Conservation (phyloP, 768 basidiomycete species). For the Dentipellis fragilis region DNA sequence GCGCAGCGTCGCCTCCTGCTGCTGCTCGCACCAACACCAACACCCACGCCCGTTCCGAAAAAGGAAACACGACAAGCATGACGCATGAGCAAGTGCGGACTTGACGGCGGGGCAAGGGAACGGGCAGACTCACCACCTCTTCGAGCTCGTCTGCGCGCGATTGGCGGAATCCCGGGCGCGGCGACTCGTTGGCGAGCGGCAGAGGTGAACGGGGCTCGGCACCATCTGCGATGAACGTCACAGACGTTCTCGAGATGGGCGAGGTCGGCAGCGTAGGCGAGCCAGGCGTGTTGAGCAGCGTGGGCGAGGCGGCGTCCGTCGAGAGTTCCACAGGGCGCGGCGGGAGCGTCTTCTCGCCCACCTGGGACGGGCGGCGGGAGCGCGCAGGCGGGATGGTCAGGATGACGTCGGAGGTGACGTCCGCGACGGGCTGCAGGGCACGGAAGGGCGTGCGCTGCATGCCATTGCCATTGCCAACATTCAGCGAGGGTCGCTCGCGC, state of each 20-base stretch:
- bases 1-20: constrained; percentile 9
- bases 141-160: constrained; percentile 12
- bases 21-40: not conserved
- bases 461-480: not conserved
- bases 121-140: constrained; percentile 5
- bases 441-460: not conserved
- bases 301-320: not conserved
- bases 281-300: not conserved
- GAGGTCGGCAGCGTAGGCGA: not conserved
- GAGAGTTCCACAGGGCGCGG: too few species aligned
- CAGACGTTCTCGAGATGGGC: not conserved
- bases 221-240: too few species aligned
- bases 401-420: too few species aligned
- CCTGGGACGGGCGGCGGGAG: constrained; percentile 3
- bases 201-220: too few species aligned
- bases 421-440: too few species aligned
- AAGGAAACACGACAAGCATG: not conserved
- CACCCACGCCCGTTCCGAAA: too few species aligned
- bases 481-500: not conserved
- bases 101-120: not conserved
- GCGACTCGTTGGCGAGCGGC: not conserved
- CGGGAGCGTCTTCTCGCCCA: constrained; percentile 8
- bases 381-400: not conserved
- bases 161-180: constrained; percentile 3
- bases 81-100: not conserved